phyloP scores from a whole-genome alignment of 306 rosid species.

The Prunus mume region DNA sequence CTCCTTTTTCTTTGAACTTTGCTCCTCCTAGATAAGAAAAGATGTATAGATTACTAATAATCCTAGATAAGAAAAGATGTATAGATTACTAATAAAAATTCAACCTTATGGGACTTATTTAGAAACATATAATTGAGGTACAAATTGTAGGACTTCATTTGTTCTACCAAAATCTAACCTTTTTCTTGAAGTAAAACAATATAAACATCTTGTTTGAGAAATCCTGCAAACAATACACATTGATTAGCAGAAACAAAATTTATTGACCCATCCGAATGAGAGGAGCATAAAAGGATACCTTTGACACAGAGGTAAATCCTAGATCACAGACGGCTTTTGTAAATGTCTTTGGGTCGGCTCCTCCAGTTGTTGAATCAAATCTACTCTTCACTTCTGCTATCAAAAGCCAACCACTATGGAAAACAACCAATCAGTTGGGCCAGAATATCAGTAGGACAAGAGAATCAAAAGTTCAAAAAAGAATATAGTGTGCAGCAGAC shows the following conservation, averaged over 20 bases:
- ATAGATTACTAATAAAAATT: neutral
- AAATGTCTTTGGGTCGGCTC: slow-evolving; percentile 79
- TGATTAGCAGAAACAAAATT: slow-evolving; percentile 31
- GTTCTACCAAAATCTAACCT: slow-evolving; percentile 41
- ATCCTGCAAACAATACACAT: slow-evolving; percentile 53
- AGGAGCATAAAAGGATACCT: slow-evolving; percentile 38
- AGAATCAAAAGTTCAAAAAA: neutral
- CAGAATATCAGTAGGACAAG: neutral
- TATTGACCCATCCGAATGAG: neutral
- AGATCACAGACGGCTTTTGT: slow-evolving; percentile 63
- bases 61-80: slow-evolving; percentile 39
- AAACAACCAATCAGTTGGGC: slow-evolving; percentile 25
- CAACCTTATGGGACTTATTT: neutral
- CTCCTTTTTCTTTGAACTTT: slow-evolving; percentile 44
- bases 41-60: neutral
- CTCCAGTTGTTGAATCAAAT: slow-evolving; percentile 81
- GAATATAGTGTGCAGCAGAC: slow-evolving; percentile 32
- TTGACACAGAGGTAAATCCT: slow-evolving; percentile 55
- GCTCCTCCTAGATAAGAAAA: slow-evolving; percentile 48
- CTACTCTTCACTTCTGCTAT: slow-evolving; percentile 96
- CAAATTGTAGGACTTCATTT: slow-evolving; percentile 7
- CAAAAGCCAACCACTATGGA: slow-evolving; percentile 80
- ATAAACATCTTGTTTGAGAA: slow-evolving; percentile 88
- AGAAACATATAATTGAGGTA: neutral
- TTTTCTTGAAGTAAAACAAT: slow-evolving; percentile 76